Conservation (phyloP, 345 rosid species). For the Gossypium rotundifolium region DNA sequence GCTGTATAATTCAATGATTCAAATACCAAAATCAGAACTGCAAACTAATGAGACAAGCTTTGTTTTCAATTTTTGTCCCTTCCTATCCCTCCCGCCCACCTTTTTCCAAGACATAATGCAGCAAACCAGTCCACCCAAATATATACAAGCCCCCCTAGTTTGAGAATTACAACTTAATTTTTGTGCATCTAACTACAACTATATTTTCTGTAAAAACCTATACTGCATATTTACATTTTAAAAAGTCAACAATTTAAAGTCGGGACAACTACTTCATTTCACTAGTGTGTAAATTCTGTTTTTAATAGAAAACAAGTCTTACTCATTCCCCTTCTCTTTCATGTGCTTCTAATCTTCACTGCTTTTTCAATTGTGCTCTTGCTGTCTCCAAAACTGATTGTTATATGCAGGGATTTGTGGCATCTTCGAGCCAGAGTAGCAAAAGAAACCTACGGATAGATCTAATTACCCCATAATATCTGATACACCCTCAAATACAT, state of each 20-base stretch:
- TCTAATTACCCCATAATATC: background rate
- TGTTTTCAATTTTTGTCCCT: background rate
- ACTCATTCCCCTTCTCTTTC: background rate
- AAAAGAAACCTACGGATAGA: background rate
- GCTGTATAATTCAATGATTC: conserved; percentile 26
- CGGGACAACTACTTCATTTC: too few species aligned
- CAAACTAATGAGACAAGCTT: background rate
- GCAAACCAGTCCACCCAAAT: background rate
- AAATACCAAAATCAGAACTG: background rate
- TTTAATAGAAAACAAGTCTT: background rate
- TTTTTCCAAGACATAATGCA: background rate
- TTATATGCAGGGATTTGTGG: background rate
- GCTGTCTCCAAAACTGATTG: background rate
- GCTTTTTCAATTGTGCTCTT: background rate
- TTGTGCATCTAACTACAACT: too few species aligned
- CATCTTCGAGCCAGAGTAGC: background rate
- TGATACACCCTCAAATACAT: background rate
- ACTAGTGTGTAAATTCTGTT: background rate
- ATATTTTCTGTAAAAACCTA: too few species aligned
- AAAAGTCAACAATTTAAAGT: too few species aligned
- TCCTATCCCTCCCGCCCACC: background rate
- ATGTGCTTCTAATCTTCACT: background rate
- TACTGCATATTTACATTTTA: too few species aligned
- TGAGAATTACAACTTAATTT: background rate
- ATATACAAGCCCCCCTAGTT: background rate